A percentile compares a stretch with the other conserved stretches of the same genome.
These are phyloP conservation scores for Boletus rex-veris DNA, from an alignment of 768 basidiomycete genomes.

Conservation along the genomic window DNA sequence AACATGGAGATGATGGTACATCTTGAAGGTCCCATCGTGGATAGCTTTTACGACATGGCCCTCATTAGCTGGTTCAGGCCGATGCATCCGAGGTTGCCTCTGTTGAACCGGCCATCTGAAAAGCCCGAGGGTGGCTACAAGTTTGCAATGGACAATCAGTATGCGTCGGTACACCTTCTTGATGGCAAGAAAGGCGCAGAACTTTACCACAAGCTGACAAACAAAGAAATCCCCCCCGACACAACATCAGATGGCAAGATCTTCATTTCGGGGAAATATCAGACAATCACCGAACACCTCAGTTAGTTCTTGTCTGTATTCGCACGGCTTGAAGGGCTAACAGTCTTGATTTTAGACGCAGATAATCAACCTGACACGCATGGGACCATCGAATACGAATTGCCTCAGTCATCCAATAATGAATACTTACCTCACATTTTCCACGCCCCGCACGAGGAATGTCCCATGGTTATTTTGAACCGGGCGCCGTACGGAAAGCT, in stretches of 20 bases:
- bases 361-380: constrained; percentile 35
- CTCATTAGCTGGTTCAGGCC: constrained; percentile 57
- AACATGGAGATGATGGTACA: constrained; percentile 64
- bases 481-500: constrained; percentile 57
- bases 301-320: constrained; percentile 23
- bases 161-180: constrained; percentile 26
- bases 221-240: constrained; percentile 11
- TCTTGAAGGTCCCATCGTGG: constrained; percentile 67
- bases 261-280: constrained; percentile 32
- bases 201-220: constrained; percentile 19
- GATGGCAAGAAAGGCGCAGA: constrained; percentile 27
- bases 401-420: constrained; percentile 30
- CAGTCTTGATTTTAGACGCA: constrained; percentile 23
- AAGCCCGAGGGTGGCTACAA: constrained; percentile 36
- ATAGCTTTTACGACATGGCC: constrained; percentile 66
- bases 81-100: constrained; percentile 45
- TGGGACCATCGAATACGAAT: constrained; percentile 28
- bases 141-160: constrained; percentile 33
- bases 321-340: constrained; percentile 8
- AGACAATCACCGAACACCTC: constrained; percentile 40
- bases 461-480: constrained; percentile 66
- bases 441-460: constrained; percentile 51
- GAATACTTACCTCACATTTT: constrained; percentile 62
- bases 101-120: constrained; percentile 33
- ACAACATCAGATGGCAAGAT: constrained; percentile 7